Evolutionary conservation across 352 stramenopile species (phyloP).

Genomic region (Achlya hypogyna): DNA sequence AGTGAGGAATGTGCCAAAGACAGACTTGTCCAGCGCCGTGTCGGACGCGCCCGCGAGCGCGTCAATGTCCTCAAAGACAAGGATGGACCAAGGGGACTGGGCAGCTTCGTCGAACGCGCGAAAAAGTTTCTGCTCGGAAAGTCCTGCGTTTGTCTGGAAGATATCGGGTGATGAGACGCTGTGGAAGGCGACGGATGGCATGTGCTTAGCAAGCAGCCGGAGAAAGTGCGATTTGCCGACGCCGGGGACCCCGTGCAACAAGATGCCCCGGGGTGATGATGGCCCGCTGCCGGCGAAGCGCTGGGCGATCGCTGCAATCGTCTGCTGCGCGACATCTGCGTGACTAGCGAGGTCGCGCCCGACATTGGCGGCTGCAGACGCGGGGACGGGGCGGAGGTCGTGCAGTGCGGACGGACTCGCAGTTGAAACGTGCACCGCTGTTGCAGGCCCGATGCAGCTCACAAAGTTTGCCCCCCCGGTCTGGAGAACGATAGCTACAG

Average conservation of each 20-base stretch:
- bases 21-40: conserved; percentile 55
- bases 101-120: conserved; percentile 44
- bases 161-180: conserved; percentile 84
- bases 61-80: conserved; percentile 89
- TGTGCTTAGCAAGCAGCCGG: not conserved
- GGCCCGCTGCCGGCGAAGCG: no score
- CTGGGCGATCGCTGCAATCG: not conserved
- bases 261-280: conserved; percentile 26
- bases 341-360: not conserved
- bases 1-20: conserved; percentile 74
- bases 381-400: not conserved
- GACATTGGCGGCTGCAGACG: not conserved
- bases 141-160: conserved; percentile 90
- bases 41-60: conserved; percentile 62
- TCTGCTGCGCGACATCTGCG: not conserved
- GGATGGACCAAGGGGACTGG: conserved; percentile 43
- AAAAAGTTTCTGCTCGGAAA: conserved; percentile 73
- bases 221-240: conserved; percentile 50
- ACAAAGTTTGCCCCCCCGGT: conserved; percentile 23
- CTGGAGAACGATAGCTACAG: conserved; percentile 33
- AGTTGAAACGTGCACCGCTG: conserved; percentile 21
- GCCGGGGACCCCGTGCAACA: conserved; percentile 60
- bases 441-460: conserved; percentile 26
- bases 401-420: not conserved
- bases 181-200: conserved; percentile 23